Conservation (phyloP, 192 early-diverging fungal species). For the Gigaspora rosea region DNA sequence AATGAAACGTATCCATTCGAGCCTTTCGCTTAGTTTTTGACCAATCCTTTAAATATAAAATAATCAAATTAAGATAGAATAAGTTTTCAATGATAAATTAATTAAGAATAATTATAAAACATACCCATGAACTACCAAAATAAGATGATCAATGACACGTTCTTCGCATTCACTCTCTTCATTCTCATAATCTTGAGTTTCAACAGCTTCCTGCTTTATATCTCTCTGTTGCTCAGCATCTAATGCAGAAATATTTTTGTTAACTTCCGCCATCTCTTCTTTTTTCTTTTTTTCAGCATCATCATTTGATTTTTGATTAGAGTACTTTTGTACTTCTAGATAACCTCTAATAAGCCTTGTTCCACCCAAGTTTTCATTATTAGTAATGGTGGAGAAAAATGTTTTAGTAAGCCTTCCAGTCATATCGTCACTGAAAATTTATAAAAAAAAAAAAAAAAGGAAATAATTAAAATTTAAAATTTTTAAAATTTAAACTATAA, state of each 20-base stretch:
- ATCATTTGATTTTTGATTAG: slow-evolving; percentile 41
- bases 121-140: slow-evolving; percentile 81
- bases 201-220: slow-evolving; percentile 39
- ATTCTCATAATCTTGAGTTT: slow-evolving; percentile 48
- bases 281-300: slow-evolving; percentile 44
- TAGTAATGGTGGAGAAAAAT: slow-evolving; percentile 63
- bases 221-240: slow-evolving; percentile 46
- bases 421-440: slow-evolving; percentile 55
- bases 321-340: slow-evolving; percentile 65
- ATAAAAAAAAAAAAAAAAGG: background rate
- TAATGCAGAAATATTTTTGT: slow-evolving; percentile 37
- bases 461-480: background rate
- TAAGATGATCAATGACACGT: slow-evolving; percentile 72
- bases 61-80: slow-evolving; percentile 9
- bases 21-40: slow-evolving; percentile 75
- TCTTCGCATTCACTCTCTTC: slow-evolving; percentile 57
- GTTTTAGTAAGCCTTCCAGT: slow-evolving; percentile 62
- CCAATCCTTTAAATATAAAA: slow-evolving; percentile 56
- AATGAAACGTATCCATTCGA: slow-evolving; percentile 68
- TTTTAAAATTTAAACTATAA: too few relatives aligned
- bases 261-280: slow-evolving; percentile 36
- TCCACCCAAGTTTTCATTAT: slow-evolving; percentile 62
- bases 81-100: background rate
- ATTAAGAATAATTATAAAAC: slow-evolving; percentile 11
- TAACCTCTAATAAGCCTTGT: slow-evolving; percentile 73